Base-by-base conservation (phyloP, 768 basidiomycete genomes). In the Clathrus columnatus region DNA sequence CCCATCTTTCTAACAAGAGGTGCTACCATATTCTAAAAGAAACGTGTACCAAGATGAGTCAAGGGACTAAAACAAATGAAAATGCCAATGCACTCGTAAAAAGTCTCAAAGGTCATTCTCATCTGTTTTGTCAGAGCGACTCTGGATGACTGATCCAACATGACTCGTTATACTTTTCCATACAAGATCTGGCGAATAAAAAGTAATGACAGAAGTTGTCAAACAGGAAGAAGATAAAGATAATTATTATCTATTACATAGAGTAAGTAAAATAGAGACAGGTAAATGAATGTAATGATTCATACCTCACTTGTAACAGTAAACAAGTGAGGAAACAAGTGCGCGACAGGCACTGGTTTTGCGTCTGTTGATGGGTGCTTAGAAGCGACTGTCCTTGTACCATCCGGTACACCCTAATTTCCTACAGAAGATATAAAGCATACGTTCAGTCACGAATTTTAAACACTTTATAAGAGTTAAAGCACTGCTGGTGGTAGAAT, bases 1-100 rank as follows among this genome's bases (percentile, higher is more conserved):
- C 93, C 92, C 28, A 96, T 75, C 59, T 75, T 77, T 36, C 87
- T 71, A 29, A 90, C 86, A 47, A 97, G 67, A 2, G 95, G 95
- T 47, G 73, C 73, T 68, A 88, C 68, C 32, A 77, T 61, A 32
- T 57, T 17, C 69, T 67, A 58, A 60, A 52, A 62, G 60, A 54
- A 47, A 11, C 18, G 16, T 28, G 36, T 14, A n/a, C 4, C 4
- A 14, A 36, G n/a, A n/a, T 36, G 4, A 36, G n/a, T n/a, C n/a
- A 36, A 36, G 10, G 36, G 2, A n/a, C 7, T 8, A 11, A n/a
- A n/a, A n/a, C n/a, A n/a, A n/a, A n/a, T n/a, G n/a, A n/a, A 2
- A 36, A 8, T 4, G 7, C 36, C 11, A 4, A n/a, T n/a, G 36
- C 10, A 36, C 36, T n/a, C 36, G 2, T 36, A 86, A 20, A 87